Evolutionary conservation across 495 filamentous ascomycete genomes (phyloP).

Genomic region (Aspergillus mulundensis): DNA sequence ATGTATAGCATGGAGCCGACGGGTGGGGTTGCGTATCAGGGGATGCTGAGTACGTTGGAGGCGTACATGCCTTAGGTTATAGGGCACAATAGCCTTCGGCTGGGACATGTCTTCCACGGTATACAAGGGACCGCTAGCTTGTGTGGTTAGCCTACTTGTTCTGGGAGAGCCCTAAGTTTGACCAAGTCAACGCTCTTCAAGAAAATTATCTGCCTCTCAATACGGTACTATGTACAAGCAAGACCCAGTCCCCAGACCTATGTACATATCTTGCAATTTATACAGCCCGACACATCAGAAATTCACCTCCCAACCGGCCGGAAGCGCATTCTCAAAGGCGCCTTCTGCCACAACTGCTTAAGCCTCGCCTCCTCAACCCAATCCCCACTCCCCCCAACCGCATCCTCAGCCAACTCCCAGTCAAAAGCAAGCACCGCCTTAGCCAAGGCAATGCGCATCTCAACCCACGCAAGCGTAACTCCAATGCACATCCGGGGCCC

Average conservation of each 20-base stretch:
- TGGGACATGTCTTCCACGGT: too few relatives aligned
- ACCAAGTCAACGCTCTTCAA: background rate
- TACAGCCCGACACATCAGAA: too few relatives aligned
- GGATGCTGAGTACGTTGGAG: constrained; percentile 32
- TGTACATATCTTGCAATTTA: too few relatives aligned
- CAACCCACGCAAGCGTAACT: background rate
- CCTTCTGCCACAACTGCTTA: background rate
- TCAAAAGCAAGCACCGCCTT: background rate
- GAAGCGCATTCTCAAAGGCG: background rate
- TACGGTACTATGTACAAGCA: too few relatives aligned
- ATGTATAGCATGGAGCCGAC: constrained; percentile 60
- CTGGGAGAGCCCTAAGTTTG: background rate
- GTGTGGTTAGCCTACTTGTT: too few relatives aligned
- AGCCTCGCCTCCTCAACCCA: background rate
- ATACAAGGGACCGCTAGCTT: too few relatives aligned
- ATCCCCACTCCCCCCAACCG: background rate
- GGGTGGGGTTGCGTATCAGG: constrained; percentile 48
- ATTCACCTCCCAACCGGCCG: background rate
- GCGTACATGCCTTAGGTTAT: constrained; percentile 22
- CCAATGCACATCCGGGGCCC: background rate
- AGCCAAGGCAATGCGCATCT: background rate
- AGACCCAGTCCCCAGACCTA: too few relatives aligned
- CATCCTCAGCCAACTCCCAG: background rate
- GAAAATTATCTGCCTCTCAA: too few relatives aligned
- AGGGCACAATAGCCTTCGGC: too few relatives aligned